Evolutionary conservation across 192 early-diverging fungal genomes (phyloP).

Genomic region (Phycomyces nitens): DNA sequence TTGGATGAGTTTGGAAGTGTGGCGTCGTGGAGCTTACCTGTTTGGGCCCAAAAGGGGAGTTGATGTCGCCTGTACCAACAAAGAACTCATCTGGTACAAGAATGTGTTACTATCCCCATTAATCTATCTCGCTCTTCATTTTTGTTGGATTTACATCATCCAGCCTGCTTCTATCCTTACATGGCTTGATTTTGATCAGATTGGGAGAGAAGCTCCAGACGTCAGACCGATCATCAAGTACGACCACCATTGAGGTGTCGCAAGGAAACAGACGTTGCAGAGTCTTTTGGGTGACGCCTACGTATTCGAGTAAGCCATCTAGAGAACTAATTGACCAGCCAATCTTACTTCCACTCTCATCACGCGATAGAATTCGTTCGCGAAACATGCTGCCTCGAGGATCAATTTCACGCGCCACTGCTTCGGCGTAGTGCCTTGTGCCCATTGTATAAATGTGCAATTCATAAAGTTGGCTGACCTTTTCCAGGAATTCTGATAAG

Average conservation of each 20-base stretch:
- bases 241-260: conserved; percentile 94
- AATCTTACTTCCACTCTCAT: conserved; percentile 81
- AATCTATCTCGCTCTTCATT: not conserved
- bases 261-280: conserved; percentile 87
- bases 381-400: conserved; percentile 75
- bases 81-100: conserved; percentile 80
- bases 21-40: conserved; percentile 21
- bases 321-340: not conserved
- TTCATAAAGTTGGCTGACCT: conserved; percentile 73
- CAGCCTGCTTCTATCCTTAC: conserved; percentile 44
- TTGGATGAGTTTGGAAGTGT: too few species aligned
- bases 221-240: conserved; percentile 93
- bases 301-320: not conserved
- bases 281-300: conserved; percentile 73
- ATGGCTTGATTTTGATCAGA: conserved; percentile 84
- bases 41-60: conserved; percentile 64
- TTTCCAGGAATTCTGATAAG: conserved; percentile 71
- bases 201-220: conserved; percentile 93
- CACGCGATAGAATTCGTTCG: conserved; percentile 87
- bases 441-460: conserved; percentile 99
- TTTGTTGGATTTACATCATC: not conserved
- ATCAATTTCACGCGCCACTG: conserved; percentile 84
- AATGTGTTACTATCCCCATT: not conserved
- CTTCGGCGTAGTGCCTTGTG: conserved; percentile 85
- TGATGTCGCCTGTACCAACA: conserved; percentile 93